Evolutionary conservation across 1,139 yeast genomes (phyloP), one percentile per base, ranked within the genome.

Genomic region (Eremothecium coryli): DNA sequence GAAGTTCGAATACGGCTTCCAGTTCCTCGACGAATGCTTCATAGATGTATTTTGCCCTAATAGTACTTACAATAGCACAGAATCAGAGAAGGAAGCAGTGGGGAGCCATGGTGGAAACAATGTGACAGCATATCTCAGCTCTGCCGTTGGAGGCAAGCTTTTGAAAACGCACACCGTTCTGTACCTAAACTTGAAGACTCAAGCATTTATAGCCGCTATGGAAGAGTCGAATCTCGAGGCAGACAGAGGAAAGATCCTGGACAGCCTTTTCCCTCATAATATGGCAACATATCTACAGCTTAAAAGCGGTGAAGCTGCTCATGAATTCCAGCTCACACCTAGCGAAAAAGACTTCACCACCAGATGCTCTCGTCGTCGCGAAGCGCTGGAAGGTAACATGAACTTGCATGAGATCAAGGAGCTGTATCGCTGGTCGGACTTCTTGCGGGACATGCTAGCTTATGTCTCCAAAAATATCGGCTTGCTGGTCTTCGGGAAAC

Each of bases 191-290:
- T 66, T 90, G 52, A 90, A 90, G 54, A 90, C 98, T 0, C 98
- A 90, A 58, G 95, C 95, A 0, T 90, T 77, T 51, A 86, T 90
- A 17, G 79, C 95, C 0, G 95, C 94, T 0, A 61, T 88, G 43
- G 84, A 80, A 47, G 33, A 30, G 14, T 10, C 17, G 5, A 23
- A 29, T 13, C 9, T 36, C 21, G 35, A 45, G 29, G 68, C 84
- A 15, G 43, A 42, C 2, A 69, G 76, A 46, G 70, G 69, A 40
- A 90, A 81, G 35, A 72, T 85, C 7, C 61, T 88, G 42, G 78
- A 82, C 41, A 85, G 78, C 48, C 70, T 88, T 32, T 80, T 90
- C 45, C 93, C 94, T 0, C 65, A 65, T 5, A 69, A 78, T 46
- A 54, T 86, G 46, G 79, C 73, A 29, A 70, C 71, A 30, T 21